These are phyloP conservation scores for Ensete glaucum DNA, from an alignment of 176 grass and related monocot genomes.

Conservation along the genomic window DNA sequence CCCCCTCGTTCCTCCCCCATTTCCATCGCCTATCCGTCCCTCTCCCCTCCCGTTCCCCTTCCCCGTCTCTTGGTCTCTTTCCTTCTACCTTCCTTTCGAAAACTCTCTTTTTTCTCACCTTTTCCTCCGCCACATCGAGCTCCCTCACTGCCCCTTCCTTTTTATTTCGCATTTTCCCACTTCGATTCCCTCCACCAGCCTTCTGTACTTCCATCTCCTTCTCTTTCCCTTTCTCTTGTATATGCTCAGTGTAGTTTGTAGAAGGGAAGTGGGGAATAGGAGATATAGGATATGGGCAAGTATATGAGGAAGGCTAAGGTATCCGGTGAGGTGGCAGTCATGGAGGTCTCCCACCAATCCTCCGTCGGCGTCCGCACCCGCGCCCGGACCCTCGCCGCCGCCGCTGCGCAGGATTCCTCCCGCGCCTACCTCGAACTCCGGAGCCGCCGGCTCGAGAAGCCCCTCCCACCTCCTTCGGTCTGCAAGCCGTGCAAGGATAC, in stretches of 20 bases:
- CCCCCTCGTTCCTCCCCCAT: neutral
- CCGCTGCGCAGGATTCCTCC: neutral
- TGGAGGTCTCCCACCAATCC: slow-evolving; percentile 24
- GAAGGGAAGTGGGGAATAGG: too few species aligned
- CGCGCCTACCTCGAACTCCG: slow-evolving; percentile 23
- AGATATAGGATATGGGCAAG: slow-evolving; percentile 15
- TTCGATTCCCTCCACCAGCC: neutral
- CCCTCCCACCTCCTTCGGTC: neutral
- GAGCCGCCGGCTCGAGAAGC: slow-evolving; percentile 25
- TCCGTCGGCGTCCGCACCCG: slow-evolving; percentile 22
- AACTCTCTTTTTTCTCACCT: neutral
- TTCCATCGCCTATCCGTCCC: too few species aligned
- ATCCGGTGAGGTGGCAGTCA: slow-evolving; percentile 24
- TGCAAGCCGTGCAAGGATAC: neutral
- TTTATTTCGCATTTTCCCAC: neutral
- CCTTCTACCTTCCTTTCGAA: neutral
- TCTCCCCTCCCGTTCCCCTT: too few species aligned
- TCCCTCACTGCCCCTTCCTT: neutral
- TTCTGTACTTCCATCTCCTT: neutral
- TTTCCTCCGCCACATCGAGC: neutral
- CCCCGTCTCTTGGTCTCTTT: neutral
- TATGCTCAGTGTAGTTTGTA: neutral
- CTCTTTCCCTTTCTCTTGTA: neutral
- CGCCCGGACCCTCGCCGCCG: slow-evolving; percentile 14
- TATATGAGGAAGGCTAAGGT: slow-evolving; percentile 26